Base-by-base conservation (phyloP, 768 basidiomycete species). In the Mycena latifolia region DNA sequence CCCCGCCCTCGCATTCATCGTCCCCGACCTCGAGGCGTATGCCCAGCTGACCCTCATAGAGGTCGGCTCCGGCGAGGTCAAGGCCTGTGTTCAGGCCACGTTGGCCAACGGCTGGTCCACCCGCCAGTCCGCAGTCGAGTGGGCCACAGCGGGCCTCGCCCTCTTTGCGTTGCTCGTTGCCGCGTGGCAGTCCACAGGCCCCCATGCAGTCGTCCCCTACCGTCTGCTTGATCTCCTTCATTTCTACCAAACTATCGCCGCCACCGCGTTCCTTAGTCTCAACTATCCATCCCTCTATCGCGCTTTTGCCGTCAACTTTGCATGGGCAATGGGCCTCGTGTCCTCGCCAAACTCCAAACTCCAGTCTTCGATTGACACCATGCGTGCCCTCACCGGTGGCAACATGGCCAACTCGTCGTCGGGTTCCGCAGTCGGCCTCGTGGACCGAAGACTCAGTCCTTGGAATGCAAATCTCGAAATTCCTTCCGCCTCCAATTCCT, bases 11-110 rank as follows among this genome's bases (percentile, higher is more conserved):
- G 95, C 93, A 0, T 99, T 89, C 77, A 79, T 83, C 45, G 91
- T 99, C 39, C 97, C 97, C 6, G 93, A 99, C 77, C 84, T 98
- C 7, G 95, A 98, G 75, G 95, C 93, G 20, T 95, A 88, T 72
- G 95, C 89, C 0, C 92, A 95, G 71, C 80, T 98, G 58, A 86
- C 89, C 7, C 84, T 97, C 43, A 86, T 81, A 3, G 88, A 93
- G 66, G 85, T 88, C 33, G 80, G 81, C 53, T 92, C 93, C 7
- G 90, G 92, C 52, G 76, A 87, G 10, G 82, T 93, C 66, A 93
- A 91, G 57, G 94, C 95, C 0, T 99, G 97, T 72, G 86, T 99
- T 10, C 95, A 96, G 77, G 88, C 95, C 20, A 96, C 95, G 2
- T 81, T 98, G 14, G 91, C 94, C 20, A 99, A 99, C 75, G 96